Conservation (phyloP, 1,284 basidiomycete genomes). For the Porogramme epimiltina region DNA sequence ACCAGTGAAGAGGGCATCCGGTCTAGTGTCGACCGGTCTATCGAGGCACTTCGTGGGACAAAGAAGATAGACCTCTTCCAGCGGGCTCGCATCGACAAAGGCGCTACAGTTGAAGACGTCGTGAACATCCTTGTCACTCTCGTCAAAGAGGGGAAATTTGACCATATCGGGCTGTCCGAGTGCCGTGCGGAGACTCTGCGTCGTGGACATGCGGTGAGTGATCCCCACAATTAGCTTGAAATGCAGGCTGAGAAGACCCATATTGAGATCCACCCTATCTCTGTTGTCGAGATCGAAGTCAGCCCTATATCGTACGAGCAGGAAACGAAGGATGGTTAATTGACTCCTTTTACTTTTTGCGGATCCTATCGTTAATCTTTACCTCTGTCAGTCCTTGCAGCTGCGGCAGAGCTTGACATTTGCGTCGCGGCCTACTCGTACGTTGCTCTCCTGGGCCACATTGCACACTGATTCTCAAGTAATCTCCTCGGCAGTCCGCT, state of each 20-base stretch:
- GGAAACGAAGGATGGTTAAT: constrained; percentile 41
- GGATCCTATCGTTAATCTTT: neutral
- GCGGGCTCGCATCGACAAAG: constrained; percentile 35
- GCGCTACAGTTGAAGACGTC: constrained; percentile 33
- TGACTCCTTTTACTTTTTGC: no score
- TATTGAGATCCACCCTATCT: constrained; percentile 47
- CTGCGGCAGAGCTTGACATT: constrained; percentile 45
- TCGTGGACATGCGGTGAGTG: constrained; percentile 29
- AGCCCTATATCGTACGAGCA: constrained; percentile 52
- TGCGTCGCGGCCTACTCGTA: constrained; percentile 57
- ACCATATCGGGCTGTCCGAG: constrained; percentile 48
- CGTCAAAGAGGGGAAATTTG: constrained; percentile 44
- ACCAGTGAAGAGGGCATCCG: no score
- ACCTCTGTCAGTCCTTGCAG: constrained; percentile 37
- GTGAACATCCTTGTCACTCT: constrained; percentile 30
- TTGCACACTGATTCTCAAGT: no score
- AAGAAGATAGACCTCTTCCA: constrained; percentile 50
- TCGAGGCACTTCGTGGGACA: constrained; percentile 39
- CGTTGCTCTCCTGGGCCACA: constrained; percentile 7
- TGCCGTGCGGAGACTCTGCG: constrained; percentile 47
- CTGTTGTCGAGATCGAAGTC: constrained; percentile 55
- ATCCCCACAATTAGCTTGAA: neutral
- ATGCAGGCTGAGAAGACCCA: no score
- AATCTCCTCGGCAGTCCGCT: constrained; percentile 44
- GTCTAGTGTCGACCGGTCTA: constrained; percentile 33